Base-by-base conservation (phyloP, 1,139 yeast genomes). In the Geotrichum klebahnii region DNA sequence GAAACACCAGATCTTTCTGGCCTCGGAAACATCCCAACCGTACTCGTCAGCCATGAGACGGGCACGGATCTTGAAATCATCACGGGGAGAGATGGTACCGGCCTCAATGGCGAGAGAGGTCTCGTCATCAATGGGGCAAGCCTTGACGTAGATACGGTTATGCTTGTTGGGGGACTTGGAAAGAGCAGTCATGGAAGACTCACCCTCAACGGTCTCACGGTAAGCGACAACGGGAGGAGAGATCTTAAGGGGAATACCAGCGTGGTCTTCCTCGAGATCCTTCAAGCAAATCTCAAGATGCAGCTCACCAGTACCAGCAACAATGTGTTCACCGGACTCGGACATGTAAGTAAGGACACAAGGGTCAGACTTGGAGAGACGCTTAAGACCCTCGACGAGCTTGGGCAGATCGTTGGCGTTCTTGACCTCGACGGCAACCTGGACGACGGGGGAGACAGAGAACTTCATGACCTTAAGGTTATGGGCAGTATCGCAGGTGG, bases 1-100 rank as follows among this genome's bases (percentile, higher is more conserved):
- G 89, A 92, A 92, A 86, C 97, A 89, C 98, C 98, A 92, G 73
- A 92, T 92, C 94, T 92, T 92, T 85, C 98, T 89, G 78, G 97
- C 98, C 72, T 92, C 98, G 69, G 96, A 81, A 72, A 92, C 97
- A 74, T 92, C 97, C 98, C 98, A 92, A 67, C 92, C 97, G 84
- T 76, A 94, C 75, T 92, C 96, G 75, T 92, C 98, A 71, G 98
- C 97, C 82, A 92, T 81, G 73, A 88, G 71, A 84, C 98, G 90
- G 67, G 98, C 98, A 83, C 98, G 90, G 67, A 87, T 86, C 84
- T 92, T 92, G 89, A 92, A 82, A 81, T 92, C 98, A 69, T 90
- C 98, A 79, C 94, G 86, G 73, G 97, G 88, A 78, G 80, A 80
- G 72, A 92, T 80, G 74, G 79, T 81, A 79, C 97, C 97, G 60